These are phyloP conservation scores for Paecilomyces fulvus DNA, from an alignment of 2,329 filamentous ascomycete species.

Conservation along the genomic window DNA sequence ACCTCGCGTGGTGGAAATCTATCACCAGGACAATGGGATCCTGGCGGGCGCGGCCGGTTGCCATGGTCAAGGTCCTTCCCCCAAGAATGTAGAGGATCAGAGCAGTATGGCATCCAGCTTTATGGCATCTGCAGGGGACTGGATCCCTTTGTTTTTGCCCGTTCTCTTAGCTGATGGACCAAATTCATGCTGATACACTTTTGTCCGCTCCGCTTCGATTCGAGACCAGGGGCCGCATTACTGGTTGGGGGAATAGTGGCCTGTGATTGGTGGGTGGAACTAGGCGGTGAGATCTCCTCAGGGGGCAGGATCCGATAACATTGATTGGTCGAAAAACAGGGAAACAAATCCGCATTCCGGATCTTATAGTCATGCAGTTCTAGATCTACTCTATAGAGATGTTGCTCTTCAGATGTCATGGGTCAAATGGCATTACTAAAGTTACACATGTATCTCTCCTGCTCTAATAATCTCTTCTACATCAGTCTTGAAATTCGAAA, in stretches of 20 bases:
- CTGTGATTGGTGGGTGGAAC: background rate
- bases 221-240: background rate
- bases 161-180: background rate
- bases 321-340: background rate
- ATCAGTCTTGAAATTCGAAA: background rate
- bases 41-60: constrained; percentile 39
- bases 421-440: background rate
- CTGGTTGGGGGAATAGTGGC: background rate
- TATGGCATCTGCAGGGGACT: background rate
- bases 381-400: background rate
- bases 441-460: background rate
- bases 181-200: background rate
- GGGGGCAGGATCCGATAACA: background rate
- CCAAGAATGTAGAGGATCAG: constrained; percentile 5
- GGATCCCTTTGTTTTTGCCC: background rate
- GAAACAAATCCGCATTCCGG: too few relatives aligned
- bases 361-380: background rate
- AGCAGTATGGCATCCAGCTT: background rate
- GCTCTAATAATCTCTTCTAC: background rate
- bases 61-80: constrained; percentile 16
- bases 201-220: background rate
- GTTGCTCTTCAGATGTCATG: background rate
- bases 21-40: constrained; percentile 67
- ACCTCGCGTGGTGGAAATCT: constrained; percentile 70
- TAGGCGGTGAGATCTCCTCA: background rate